phyloP scores from a whole-genome alignment of 2,329 filamentous ascomycete genomes.

The Paracoccidioides brasiliensis region DNA sequence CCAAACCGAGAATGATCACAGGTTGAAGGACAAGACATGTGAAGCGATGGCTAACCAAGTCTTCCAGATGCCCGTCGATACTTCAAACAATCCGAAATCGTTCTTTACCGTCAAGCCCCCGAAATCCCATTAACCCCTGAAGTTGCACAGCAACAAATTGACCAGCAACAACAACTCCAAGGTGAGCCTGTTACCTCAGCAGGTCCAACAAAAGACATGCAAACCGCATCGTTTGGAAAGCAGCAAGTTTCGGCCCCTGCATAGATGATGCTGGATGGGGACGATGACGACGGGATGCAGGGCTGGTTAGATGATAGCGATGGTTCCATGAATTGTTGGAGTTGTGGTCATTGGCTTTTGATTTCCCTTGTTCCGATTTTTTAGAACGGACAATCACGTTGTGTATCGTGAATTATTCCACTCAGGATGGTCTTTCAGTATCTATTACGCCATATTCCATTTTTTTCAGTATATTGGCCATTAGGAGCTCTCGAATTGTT shows the following conservation, averaged over 20 bases:
- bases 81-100: constrained; percentile 98
- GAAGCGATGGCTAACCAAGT: background rate
- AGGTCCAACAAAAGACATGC: background rate
- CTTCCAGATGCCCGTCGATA: constrained; percentile 79
- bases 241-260: constrained; percentile 1
- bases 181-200: constrained; percentile 1
- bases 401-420: constrained; percentile 1
- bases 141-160: constrained; percentile 25
- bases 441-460: background rate
- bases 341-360: background rate
- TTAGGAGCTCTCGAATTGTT: background rate
- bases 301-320: background rate
- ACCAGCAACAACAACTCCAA: constrained; percentile 23
- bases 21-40: background rate
- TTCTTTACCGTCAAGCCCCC: constrained; percentile 69
- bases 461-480: background rate
- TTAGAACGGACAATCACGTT: background rate
- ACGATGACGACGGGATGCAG: background rate
- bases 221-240: background rate
- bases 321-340: background rate
- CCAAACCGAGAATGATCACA: background rate
- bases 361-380: background rate
- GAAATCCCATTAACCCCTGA: constrained; percentile 32
- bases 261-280: background rate
- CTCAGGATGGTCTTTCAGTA: background rate